Percentiles rank a stretch among this genome's conserved stretches.
phyloP scores from a whole-genome alignment of 345 rosid genomes.

The sweet orange (Citrus sinensis) region DVS_A1.0 CM039163.1:829501-830000 shows the following conservation, averaged over 20 bases:
- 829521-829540: constrained; percentile 1
- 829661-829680: constrained; percentile 59
- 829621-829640: neutral
- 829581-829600: neutral
- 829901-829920: constrained; percentile 97
- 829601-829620: neutral
- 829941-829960: neutral
- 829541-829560: neutral
- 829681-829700: constrained; percentile 71
- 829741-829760: constrained; percentile 17
- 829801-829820: constrained; percentile 1
- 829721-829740: constrained; percentile 32
- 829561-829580: neutral
- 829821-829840: constrained; percentile 80
- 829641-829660: neutral
- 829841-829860: constrained; percentile 93
- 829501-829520: constrained; percentile 15
- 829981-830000: neutral
- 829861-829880: constrained; percentile 97
- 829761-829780: constrained; percentile 10
- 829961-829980: too few species aligned
- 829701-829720: constrained; percentile 90
- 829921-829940: constrained; percentile 54
- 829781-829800: constrained; percentile 15
- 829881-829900: constrained; percentile 95